Conservation (phyloP, 2,329 filamentous ascomycete species). For the Stagonosporopsis rhizophila region DNA sequence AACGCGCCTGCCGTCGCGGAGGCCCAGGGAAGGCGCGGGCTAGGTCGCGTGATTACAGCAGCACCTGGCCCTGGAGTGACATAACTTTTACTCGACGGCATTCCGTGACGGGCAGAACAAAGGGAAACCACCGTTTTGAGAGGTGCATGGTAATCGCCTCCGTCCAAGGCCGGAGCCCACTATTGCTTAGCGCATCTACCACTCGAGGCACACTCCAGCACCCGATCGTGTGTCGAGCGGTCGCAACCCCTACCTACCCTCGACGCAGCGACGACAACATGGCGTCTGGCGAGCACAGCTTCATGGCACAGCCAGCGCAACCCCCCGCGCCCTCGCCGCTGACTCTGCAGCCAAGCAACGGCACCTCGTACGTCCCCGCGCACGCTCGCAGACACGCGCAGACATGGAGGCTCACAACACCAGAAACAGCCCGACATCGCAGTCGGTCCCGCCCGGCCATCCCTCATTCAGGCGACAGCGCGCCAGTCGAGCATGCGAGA, state of each 20-base stretch:
- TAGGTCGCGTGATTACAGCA: background rate
- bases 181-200: slow-evolving; percentile 18
- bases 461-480: slow-evolving; percentile 47
- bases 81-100: background rate
- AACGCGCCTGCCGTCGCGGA: background rate
- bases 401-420: slow-evolving; percentile 21
- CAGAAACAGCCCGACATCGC: slow-evolving; percentile 33
- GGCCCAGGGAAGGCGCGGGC: background rate
- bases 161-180: slow-evolving; percentile 17
- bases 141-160: slow-evolving; percentile 16
- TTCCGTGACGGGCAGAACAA: background rate
- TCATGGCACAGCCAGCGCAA: slow-evolving; percentile 45
- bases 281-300: slow-evolving; percentile 48
- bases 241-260: slow-evolving; percentile 26
- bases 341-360: slow-evolving; percentile 44
- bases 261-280: slow-evolving; percentile 34
- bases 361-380: slow-evolving; percentile 37
- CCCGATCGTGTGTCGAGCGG: slow-evolving; percentile 18
- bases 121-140: slow-evolving; percentile 8
- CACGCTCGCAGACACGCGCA: slow-evolving; percentile 2
- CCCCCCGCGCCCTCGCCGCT: slow-evolving; percentile 38
- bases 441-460: slow-evolving; percentile 37
- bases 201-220: slow-evolving; percentile 17
- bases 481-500: slow-evolving; percentile 49
- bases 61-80: background rate